A percentile compares a stretch with the other conserved stretches of the same genome.
Conservation (phyloP, 129 eudicot species). For the Pseudognaphalium luteoalbum region DNA sequence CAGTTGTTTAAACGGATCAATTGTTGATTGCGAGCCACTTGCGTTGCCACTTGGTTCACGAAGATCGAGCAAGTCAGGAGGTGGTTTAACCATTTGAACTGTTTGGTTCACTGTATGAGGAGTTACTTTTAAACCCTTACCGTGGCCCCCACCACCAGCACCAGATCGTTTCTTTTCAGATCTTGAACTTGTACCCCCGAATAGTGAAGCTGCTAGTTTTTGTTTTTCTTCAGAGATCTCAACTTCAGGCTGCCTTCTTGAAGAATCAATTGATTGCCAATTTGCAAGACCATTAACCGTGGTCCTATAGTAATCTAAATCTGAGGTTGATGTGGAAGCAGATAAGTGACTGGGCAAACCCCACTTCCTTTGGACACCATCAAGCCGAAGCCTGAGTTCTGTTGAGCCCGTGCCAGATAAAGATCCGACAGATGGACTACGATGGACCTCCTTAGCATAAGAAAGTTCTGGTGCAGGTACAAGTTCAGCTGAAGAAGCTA, state of each 20-base stretch:
- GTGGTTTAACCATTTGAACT: conserved; percentile 35
- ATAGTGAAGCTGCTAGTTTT: conserved; percentile 81
- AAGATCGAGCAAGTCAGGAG: conserved; percentile 81
- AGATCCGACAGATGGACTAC: conserved; percentile 37
- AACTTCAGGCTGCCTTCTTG: conserved; percentile 40
- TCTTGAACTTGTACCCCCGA: conserved; percentile 61
- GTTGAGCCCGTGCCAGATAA: conserved; percentile 51
- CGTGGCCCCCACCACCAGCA: conserved; percentile 37
- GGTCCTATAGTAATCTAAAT: conserved; percentile 42
- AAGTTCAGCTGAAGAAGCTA: conserved; percentile 59
- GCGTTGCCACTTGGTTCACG: conserved; percentile 52
- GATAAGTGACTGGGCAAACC: conserved; percentile 72
- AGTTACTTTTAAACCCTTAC: conserved; percentile 51
- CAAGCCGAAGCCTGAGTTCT: conserved; percentile 76
- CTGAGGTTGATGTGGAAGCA: conserved; percentile 65
- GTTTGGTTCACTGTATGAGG: conserved; percentile 30
- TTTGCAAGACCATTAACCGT: conserved; percentile 50
- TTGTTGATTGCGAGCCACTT: conserved; percentile 28
- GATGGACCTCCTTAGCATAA: conserved; percentile 23
- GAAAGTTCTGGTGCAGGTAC: conserved; percentile 68
- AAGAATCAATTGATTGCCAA: conserved; percentile 41
- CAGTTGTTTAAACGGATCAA: conserved; percentile 80
- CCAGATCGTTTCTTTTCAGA: conserved; percentile 57
- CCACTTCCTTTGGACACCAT: conserved; percentile 95
- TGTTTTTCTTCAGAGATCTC: conserved; percentile 84